Evolutionary conservation across 164 flowering plant genomes (phyloP).

Genomic region (Akebia trifoliata): DNA sequence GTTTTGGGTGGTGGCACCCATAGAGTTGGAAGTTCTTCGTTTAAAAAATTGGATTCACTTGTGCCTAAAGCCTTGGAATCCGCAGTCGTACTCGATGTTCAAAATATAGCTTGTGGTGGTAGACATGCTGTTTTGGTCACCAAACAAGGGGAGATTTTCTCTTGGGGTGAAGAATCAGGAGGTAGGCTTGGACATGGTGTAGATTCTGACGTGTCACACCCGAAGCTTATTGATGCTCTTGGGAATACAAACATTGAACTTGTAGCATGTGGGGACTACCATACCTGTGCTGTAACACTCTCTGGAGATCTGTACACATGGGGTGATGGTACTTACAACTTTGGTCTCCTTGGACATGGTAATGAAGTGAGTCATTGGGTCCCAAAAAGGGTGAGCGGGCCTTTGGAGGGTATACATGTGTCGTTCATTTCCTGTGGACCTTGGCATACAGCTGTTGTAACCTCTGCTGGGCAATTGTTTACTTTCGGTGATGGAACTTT

Average conservation of each 20-base stretch:
- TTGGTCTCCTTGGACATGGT: slow-evolving; percentile 92
- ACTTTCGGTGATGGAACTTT: slow-evolving; percentile 99
- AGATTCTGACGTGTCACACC: slow-evolving; percentile 88
- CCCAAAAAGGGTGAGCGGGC: slow-evolving; percentile 90
- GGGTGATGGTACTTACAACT: slow-evolving; percentile 92
- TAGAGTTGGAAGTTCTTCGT: slow-evolving; percentile 50
- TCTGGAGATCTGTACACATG: slow-evolving; percentile 97
- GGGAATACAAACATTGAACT: slow-evolving; percentile 75
- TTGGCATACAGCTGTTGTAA: slow-evolving; percentile 98
- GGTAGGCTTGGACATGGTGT: slow-evolving; percentile 99
- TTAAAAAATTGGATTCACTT: slow-evolving; percentile 69
- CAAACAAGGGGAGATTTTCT: slow-evolving; percentile 92
- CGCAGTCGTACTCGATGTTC: slow-evolving; percentile 95
- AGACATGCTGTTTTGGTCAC: slow-evolving; percentile 89
- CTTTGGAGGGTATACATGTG: slow-evolving; percentile 91
- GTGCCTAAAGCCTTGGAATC: slow-evolving; percentile 91
- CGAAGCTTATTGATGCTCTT: slow-evolving; percentile 89
- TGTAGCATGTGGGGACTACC: slow-evolving; percentile 94
- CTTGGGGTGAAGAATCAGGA: slow-evolving; percentile 98
- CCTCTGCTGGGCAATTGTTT: slow-evolving; percentile 91
- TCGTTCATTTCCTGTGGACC: slow-evolving; percentile 95
- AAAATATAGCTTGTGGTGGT: slow-evolving; percentile 95
- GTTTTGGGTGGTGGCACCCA: slow-evolving; percentile 78
- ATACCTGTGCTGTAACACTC: slow-evolving; percentile 91
- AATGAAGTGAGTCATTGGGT: slow-evolving; percentile 97